These are phyloP conservation scores for Leccinellum luteum DNA, from an alignment of 768 basidiomycete species.

Conservation along the genomic window DNA sequence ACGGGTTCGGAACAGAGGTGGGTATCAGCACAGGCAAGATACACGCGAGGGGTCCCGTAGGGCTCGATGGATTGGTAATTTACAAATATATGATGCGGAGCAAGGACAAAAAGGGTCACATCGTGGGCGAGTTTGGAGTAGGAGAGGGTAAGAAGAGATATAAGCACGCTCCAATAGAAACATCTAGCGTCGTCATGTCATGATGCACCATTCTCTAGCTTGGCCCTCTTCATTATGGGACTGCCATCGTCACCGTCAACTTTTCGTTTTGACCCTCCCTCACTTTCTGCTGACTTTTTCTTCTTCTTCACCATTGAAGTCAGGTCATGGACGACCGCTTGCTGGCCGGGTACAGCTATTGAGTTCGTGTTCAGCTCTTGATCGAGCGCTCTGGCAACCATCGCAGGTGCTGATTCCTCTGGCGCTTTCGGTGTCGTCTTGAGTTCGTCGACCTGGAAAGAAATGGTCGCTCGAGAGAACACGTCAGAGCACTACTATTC, in stretches of 20 bases:
- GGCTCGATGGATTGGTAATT: conserved; percentile 87
- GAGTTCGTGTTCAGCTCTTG: conserved; percentile 56
- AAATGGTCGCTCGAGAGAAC: neutral
- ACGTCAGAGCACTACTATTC: neutral
- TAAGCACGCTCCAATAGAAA: conserved; percentile 48
- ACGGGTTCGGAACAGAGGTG: conserved; percentile 97
- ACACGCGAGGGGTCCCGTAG: conserved; percentile 95
- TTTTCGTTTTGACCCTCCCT: conserved; percentile 59
- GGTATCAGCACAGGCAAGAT: conserved; percentile 97
- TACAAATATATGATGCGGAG: conserved; percentile 96
- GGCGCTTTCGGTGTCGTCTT: conserved; percentile 73
- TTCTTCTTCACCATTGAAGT: conserved; percentile 88
- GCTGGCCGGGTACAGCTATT: conserved; percentile 32
- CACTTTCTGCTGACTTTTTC: conserved; percentile 48
- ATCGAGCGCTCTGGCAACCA: conserved; percentile 70
- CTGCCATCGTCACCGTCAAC: conserved; percentile 56
- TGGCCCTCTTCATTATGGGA: conserved; percentile 59
- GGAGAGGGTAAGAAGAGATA: conserved; percentile 70
- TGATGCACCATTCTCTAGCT: conserved; percentile 41
- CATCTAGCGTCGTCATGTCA: conserved; percentile 15
- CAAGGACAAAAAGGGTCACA: conserved; percentile 67
- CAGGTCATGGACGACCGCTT: conserved; percentile 69
- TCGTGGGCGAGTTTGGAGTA: conserved; percentile 81
- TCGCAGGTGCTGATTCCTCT: conserved; percentile 59
- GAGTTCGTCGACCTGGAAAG: conserved; percentile 78